Evolutionary conservation across 352 stramenopile species (phyloP).

Genomic region (Globisporangium lucens): DNA sequence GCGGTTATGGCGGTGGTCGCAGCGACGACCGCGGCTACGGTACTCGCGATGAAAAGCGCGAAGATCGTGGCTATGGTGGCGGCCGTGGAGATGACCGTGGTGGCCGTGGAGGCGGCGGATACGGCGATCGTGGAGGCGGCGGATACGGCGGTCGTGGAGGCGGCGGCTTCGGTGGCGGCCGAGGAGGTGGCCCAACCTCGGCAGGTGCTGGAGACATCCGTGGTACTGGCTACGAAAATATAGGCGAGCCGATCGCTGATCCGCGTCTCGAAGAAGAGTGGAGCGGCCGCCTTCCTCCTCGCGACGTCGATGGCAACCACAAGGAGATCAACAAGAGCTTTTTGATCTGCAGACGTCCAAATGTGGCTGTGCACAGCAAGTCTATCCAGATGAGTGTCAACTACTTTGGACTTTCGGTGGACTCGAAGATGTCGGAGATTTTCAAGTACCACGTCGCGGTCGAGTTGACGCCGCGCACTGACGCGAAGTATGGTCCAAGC

Average conservation of each 20-base stretch:
- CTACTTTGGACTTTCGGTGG: neutral
- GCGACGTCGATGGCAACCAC: neutral
- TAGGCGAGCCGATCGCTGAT: neutral
- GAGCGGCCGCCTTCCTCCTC: neutral
- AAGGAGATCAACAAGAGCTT: conserved; percentile 2
- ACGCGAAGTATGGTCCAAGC: neutral
- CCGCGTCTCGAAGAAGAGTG: neutral
- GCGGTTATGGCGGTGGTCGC: neutral
- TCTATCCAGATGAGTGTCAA: neutral
- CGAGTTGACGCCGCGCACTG: neutral
- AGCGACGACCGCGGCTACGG: neutral
- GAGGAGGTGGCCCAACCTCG: neutral
- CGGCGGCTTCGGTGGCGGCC: neutral
- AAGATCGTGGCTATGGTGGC: neutral
- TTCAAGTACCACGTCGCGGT: neutral
- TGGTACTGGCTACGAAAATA: neutral
- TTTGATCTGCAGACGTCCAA: neutral
- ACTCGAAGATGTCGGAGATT: neutral
- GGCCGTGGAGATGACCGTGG: neutral
- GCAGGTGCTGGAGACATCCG: neutral
- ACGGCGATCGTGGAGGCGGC: neutral
- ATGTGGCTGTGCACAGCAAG: neutral
- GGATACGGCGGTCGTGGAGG: neutral
- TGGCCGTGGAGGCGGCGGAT: neutral
- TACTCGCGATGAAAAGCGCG: neutral